Evolutionary conservation across 768 basidiomycete species (phyloP).

Genomic region (Pleurotus tuoliensis): DNA sequence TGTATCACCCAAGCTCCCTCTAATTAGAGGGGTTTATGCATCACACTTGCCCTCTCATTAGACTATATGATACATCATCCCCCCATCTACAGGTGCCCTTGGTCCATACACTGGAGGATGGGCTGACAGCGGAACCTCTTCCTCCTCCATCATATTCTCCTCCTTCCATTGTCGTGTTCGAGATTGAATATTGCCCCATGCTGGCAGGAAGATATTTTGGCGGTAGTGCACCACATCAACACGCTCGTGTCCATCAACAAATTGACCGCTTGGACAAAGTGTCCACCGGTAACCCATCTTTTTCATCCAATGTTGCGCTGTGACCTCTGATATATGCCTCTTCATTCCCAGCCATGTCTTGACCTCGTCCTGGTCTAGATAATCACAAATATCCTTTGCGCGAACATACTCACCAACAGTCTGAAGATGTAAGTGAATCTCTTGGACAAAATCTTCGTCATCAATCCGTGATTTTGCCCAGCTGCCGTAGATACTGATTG

Average conservation of each 20-base stretch:
- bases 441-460: slow-evolving; percentile 19
- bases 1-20: too few species aligned
- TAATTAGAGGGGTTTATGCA: too few species aligned
- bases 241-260: slow-evolving; percentile 30
- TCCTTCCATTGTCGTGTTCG: slow-evolving; percentile 2
- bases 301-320: slow-evolving; percentile 20
- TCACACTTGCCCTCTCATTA: too few species aligned
- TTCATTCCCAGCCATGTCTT: slow-evolving; percentile 10
- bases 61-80: too few species aligned
- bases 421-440: slow-evolving; percentile 16
- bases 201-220: slow-evolving; percentile 19
- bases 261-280: slow-evolving; percentile 19
- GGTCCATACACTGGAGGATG: slow-evolving; percentile 4
- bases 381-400: slow-evolving; percentile 14
- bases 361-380: slow-evolving; percentile 13
- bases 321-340: slow-evolving; percentile 11
- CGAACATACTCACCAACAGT: slow-evolving; percentile 15
- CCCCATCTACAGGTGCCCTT: too few species aligned
- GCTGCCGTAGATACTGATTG: neutral
- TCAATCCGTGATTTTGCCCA: slow-evolving; percentile 6
- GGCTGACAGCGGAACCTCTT: neutral
- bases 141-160: slow-evolving; percentile 4
- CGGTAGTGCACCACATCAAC: slow-evolving; percentile 28
- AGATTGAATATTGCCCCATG: slow-evolving; percentile 8
- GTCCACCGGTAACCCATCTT: slow-evolving; percentile 13